Percentiles rank a stretch among this genome's conserved stretches.
Evolutionary conservation across 2,329 filamentous ascomycete species (phyloP).

Genomic region (Neofusicoccum ribis): DNA sequence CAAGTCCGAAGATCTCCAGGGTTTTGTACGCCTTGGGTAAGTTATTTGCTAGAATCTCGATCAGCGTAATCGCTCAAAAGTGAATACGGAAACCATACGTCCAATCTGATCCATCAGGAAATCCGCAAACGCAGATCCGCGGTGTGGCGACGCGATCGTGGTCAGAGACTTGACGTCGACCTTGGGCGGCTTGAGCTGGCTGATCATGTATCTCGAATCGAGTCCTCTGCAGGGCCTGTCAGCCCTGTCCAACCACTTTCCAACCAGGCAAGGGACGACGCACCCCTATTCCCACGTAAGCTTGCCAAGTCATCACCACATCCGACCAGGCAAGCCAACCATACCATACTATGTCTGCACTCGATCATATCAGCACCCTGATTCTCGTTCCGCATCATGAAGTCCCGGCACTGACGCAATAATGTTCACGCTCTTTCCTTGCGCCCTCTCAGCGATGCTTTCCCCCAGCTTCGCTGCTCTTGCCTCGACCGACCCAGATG

Average conservation of each 20-base stretch:
- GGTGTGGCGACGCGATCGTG: conserved; percentile 63
- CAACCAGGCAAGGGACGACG: background rate
- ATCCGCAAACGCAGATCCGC: conserved; percentile 63
- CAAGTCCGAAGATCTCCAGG: conserved; percentile 55
- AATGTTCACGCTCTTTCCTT: conserved; percentile 62
- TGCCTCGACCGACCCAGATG: conserved; percentile 60
- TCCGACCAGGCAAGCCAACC: background rate
- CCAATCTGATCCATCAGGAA: conserved; percentile 61
- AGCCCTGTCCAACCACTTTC: background rate
- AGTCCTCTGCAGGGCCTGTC: conserved; percentile 50
- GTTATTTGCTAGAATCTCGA: conserved; percentile 37
- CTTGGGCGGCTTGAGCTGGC: conserved; percentile 56
- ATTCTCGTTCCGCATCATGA: no score
- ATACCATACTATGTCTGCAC: conserved; percentile 57
- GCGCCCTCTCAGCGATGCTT: conserved; percentile 54
- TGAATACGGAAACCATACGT: conserved; percentile 49
- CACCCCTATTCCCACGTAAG: conserved; percentile 39
- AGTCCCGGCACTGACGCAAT: conserved; percentile 54
- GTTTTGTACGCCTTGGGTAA: conserved; percentile 57
- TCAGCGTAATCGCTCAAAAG: conserved; percentile 22
- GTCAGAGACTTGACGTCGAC: conserved; percentile 75
- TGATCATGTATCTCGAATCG: conserved; percentile 66
- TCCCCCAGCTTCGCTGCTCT: conserved; percentile 56
- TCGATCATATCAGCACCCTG: conserved; percentile 19
- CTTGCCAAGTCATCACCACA: background rate